Conservation (phyloP, 352 stramenopile species). For the Chrysophaeum taylorii region DNA sequence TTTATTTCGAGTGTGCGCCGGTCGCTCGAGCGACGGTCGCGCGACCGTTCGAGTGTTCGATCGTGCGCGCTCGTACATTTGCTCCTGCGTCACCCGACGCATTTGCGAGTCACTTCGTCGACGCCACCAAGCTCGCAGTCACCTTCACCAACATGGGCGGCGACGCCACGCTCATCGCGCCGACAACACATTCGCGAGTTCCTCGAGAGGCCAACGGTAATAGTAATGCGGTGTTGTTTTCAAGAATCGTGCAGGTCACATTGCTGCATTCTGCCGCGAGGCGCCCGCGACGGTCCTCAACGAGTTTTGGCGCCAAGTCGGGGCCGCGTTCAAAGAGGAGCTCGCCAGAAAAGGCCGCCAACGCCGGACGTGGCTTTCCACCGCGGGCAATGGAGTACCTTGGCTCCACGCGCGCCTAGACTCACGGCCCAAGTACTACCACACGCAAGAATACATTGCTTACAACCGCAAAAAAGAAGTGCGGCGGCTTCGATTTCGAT, state of each 20-base stretch:
- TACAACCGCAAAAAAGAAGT: too few relatives aligned
- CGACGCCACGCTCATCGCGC: constrained; percentile 8
- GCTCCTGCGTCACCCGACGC: neutral
- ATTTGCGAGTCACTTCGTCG: neutral
- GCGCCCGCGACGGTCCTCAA: constrained; percentile 32
- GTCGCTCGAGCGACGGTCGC: neutral
- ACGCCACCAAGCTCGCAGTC: neutral
- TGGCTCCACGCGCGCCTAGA: constrained; percentile 55
- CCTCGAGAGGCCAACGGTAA: neutral
- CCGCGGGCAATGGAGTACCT: constrained; percentile 43
- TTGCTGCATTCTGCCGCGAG: constrained; percentile 38
- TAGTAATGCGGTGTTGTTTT: too few relatives aligned
- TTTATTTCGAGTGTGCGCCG: neutral
- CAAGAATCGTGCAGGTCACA: too few relatives aligned
- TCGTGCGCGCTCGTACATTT: neutral
- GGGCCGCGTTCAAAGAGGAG: constrained; percentile 3
- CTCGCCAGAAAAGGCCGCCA: neutral
- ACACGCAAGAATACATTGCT: neutral
- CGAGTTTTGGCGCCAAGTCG: constrained; percentile 37
- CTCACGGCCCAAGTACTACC: constrained; percentile 52
- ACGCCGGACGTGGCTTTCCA: constrained; percentile 43
- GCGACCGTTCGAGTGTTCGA: neutral
- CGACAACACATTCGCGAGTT: neutral
- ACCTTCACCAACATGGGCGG: constrained; percentile 4
- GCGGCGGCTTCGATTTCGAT: too few relatives aligned